Base-by-base conservation (phyloP, 2,329 filamentous ascomycete species). In the Rhexocercosporidium sp. region DNA sequence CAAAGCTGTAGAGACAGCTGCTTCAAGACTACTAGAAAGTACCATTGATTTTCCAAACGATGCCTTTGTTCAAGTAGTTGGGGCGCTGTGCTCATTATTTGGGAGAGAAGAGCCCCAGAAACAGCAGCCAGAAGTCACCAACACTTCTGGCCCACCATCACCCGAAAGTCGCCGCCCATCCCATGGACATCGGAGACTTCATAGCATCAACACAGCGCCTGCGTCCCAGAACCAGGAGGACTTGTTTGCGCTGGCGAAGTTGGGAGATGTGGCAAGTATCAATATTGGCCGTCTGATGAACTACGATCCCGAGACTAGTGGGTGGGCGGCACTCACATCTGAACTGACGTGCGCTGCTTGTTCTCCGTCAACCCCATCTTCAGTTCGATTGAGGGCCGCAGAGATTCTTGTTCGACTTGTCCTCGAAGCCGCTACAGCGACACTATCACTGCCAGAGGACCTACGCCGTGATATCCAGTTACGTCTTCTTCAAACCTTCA, bases 11-110 rank as follows among this genome's bases (percentile, higher is more conserved):
- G 93, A 97, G 78, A 90, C 91, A 7, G 96, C 96, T 2, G 93
- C 94, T 1, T 89, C 89, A 1, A 89, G 96, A 69, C 83, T 99
- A 20, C 90, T 98, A 66, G 96, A 98, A 77, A 97, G 94, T 79
- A 98, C 94, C 0, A 85, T 91, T 18, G 94, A 97, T 73, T 98
- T 97, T 74, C 93, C 94, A 0, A 94, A 95, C 70, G 85, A 89
- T 18, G 84, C 93, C 0, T 98, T 98, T 73, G 82, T 91, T 5
- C 88, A 92, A 70, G 88, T 98, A 11, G 83, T 98, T 1, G 82
- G 84, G 63, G 91, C 94, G 0, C 84, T 97, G 3, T 94, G 93
- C 74, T 84, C 86, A 54, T 82, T 97, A 7, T 83, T 97, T 6
- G 84, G 85, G 39, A 74, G 68, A 64, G 72, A 77, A 31, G 71